Percentiles rank a stretch among this genome's conserved stretches.
phyloP scores from a whole-genome alignment of 495 filamentous ascomycete species.

The Hyphodiscus hymeniophilus region DNA sequence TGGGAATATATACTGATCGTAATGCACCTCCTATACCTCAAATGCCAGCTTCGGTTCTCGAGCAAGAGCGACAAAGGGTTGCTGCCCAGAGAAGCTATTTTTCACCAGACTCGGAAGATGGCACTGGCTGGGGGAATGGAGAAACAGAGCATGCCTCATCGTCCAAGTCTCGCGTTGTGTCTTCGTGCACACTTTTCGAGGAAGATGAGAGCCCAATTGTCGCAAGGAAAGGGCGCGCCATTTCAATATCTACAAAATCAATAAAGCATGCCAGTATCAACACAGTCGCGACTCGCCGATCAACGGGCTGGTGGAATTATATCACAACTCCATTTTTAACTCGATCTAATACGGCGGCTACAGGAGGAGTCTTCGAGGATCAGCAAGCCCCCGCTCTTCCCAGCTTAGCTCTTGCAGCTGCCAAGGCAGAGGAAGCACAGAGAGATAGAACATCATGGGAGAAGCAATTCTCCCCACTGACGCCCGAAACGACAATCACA shows the following conservation, averaged over 20 bases:
- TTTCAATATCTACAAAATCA: conserved; percentile 18
- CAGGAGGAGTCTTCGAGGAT: conserved; percentile 21
- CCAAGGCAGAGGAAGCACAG: conserved; percentile 20
- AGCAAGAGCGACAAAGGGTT: conserved; percentile 18
- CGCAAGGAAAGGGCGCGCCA: conserved; percentile 19
- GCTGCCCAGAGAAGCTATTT: conserved; percentile 22
- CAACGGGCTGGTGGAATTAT: conserved; percentile 76
- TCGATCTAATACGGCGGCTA: conserved; percentile 31
- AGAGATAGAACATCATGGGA: conserved; percentile 25
- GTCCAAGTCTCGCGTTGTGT: conserved; percentile 30
- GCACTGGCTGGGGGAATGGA: conserved; percentile 11
- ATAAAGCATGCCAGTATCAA: conserved; percentile 17
- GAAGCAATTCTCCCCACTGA: conserved; percentile 32
- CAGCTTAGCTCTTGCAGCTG: conserved; percentile 24
- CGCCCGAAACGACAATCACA: conserved; percentile 20
- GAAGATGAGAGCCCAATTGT: conserved; percentile 39
- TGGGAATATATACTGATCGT: neutral
- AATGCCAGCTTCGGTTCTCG: conserved; percentile 14
- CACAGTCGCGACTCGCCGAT: conserved; percentile 46
- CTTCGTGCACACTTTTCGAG: conserved; percentile 45
- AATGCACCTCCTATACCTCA: conserved; percentile 18
- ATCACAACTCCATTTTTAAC: conserved; percentile 68
- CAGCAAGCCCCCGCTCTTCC: conserved; percentile 27
- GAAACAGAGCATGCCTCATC: conserved; percentile 19
- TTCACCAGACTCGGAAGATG: conserved; percentile 23